Conservation (phyloP, 2,329 filamentous ascomycete genomes). For the Venturia pyrina region DNA sequence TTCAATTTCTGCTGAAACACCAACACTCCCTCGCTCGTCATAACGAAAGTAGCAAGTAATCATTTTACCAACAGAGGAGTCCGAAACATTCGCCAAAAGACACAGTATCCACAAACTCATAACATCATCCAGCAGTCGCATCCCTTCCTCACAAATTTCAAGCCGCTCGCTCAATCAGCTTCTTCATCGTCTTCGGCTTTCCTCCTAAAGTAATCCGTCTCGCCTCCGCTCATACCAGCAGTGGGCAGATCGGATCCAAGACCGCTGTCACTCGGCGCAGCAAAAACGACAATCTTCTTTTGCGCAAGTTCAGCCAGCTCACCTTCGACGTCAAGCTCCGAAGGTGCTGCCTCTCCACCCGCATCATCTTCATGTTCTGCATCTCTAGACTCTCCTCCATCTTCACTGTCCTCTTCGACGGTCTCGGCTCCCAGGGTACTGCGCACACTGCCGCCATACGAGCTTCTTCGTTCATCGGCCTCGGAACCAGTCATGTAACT, state of each 20-base stretch:
- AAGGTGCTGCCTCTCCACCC: not conserved
- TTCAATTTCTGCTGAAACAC: not conserved
- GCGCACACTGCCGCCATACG: constrained; percentile 29
- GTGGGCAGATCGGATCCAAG: constrained; percentile 29
- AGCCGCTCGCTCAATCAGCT: not conserved
- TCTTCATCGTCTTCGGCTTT: constrained; percentile 2
- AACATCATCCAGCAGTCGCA: not conserved
- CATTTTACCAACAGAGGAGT: not conserved
- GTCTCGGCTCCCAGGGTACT: constrained; percentile 24
- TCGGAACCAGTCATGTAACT: constrained; percentile 40
- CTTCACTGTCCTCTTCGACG: constrained; percentile 18
- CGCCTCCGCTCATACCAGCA: constrained; percentile 17
- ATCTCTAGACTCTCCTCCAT: constrained; percentile 4
- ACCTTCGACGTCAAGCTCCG: constrained; percentile 4
- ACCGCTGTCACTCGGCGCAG: constrained; percentile 22
- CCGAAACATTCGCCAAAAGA: not conserved
- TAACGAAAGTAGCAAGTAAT: not conserved
- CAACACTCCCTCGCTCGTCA: not conserved
- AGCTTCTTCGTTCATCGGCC: constrained; percentile 31
- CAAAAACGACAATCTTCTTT: constrained; percentile 12
- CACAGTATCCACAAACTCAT: not conserved
- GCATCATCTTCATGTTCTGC: constrained; percentile 1
- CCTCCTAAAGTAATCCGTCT: constrained; percentile 14
- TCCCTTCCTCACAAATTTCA: not conserved
- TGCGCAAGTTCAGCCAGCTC: constrained; percentile 3